A percentile compares a stretch with the other conserved stretches of the same genome.
phyloP scores from a whole-genome alignment of 2,329 filamentous ascomycete species.

The Intubia oerlemansii region DNA sequence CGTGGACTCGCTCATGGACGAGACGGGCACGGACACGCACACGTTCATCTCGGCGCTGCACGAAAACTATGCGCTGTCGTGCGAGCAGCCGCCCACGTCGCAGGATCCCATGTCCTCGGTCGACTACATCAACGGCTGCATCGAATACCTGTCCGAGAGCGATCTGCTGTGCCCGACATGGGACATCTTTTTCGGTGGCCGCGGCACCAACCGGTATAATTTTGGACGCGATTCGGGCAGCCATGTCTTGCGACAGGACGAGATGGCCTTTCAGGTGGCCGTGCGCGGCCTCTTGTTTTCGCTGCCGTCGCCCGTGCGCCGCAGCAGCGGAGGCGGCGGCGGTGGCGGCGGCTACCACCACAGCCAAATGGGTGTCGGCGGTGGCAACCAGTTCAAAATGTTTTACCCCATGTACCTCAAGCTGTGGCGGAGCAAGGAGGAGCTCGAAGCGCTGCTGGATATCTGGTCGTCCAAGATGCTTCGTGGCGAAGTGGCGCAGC shows the following conservation, averaged over 20 bases:
- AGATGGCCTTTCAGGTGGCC: slow-evolving; percentile 82
- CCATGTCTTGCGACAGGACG: slow-evolving; percentile 72
- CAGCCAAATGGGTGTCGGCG: slow-evolving; percentile 10
- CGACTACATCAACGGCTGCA: slow-evolving; percentile 65
- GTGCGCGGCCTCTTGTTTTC: slow-evolving; percentile 72
- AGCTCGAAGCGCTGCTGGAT: slow-evolving; percentile 54
- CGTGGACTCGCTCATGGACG: slow-evolving; percentile 65
- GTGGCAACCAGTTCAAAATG: slow-evolving; percentile 59
- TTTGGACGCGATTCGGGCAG: slow-evolving; percentile 35
- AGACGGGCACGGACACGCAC: slow-evolving; percentile 76
- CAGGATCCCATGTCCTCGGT: slow-evolving; percentile 37
- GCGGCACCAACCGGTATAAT: slow-evolving; percentile 13
- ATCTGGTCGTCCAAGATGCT: slow-evolving; percentile 42
- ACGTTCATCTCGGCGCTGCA: slow-evolving; percentile 10
- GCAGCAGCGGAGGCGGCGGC: slow-evolving; percentile 8
- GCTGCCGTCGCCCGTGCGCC: slow-evolving; percentile 55
- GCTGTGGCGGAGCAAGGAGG: slow-evolving; percentile 66
- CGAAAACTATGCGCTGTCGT: slow-evolving; percentile 83
- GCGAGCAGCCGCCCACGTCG: slow-evolving; percentile 30
- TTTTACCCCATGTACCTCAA: slow-evolving; percentile 75
- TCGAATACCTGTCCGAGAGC: slow-evolving; percentile 69
- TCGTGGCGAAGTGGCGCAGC: slow-evolving; percentile 34
- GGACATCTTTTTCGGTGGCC: slow-evolving; percentile 44
- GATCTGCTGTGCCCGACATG: slow-evolving; percentile 64
- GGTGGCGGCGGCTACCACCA: too few species aligned